Percentiles rank a stretch among this genome's conserved stretches.
phyloP scores from a whole-genome alignment of 2,329 filamentous ascomycete genomes.

The Pestalotiopsis sp. region DNA sequence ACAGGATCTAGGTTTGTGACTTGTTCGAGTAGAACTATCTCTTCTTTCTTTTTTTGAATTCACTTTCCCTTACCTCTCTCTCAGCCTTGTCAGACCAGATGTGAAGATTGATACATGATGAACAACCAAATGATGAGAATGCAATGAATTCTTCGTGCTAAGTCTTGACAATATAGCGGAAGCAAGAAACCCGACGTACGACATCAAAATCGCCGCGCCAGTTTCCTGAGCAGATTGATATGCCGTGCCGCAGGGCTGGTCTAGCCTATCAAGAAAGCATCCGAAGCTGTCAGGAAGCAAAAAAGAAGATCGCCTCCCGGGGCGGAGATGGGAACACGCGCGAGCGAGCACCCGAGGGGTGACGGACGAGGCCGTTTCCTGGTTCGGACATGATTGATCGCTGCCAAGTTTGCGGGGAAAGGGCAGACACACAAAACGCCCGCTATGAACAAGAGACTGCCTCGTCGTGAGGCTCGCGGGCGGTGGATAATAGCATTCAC shows the following conservation, averaged over 20 bases:
- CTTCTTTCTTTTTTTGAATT: too few species aligned
- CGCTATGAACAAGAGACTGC: conserved; percentile 2
- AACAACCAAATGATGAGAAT: neutral
- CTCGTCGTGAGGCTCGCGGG: neutral
- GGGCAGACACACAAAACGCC: conserved; percentile 1
- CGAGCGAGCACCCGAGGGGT: neutral
- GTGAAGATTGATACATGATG: neutral
- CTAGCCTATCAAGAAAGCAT: neutral
- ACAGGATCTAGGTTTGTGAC: too few species aligned
- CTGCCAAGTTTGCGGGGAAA: neutral
- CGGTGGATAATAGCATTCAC: neutral
- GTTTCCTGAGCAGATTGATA: too few species aligned
- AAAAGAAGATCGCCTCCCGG: neutral
- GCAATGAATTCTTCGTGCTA: too few species aligned
- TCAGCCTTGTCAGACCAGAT: neutral
- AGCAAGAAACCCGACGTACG: too few species aligned
- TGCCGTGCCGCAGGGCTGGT: neutral
- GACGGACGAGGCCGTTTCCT: neutral
- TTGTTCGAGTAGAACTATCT: neutral
- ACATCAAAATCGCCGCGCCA: too few species aligned
- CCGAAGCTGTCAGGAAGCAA: neutral
- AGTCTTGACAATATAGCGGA: too few species aligned
- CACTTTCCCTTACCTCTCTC: too few species aligned
- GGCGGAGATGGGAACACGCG: neutral
- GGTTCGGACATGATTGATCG: neutral